phyloP scores from a whole-genome alignment of 345 rosid genomes.

The Kernera saxatilis region DNA sequence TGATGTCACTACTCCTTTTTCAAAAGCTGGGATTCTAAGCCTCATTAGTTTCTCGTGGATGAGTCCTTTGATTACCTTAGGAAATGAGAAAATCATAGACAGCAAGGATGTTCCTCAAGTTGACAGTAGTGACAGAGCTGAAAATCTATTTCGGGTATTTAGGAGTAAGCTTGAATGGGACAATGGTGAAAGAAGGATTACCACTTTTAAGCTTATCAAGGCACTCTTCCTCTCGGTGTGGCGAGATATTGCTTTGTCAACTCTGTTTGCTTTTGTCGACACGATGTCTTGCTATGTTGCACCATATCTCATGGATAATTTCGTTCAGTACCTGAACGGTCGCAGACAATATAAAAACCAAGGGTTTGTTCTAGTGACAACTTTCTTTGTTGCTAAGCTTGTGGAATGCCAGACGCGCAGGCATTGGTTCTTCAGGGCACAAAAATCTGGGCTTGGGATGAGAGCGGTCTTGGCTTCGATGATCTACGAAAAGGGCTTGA shows the following conservation, averaged over 20 bases:
- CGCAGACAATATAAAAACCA: slow-evolving; percentile 30
- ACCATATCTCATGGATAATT: slow-evolving; percentile 41
- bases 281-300: slow-evolving; percentile 38
- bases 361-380: slow-evolving; percentile 41
- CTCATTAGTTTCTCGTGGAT: slow-evolving; percentile 44
- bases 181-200: slow-evolving; percentile 29
- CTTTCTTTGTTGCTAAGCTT: slow-evolving; percentile 46
- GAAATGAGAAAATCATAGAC: slow-evolving; percentile 39
- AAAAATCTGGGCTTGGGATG: slow-evolving; percentile 39
- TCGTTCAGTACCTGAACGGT: slow-evolving; percentile 49
- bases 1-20: slow-evolving; percentile 27
- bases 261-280: slow-evolving; percentile 25
- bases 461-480: slow-evolving; percentile 43
- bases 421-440: slow-evolving; percentile 41
- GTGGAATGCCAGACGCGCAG: slow-evolving; percentile 51
- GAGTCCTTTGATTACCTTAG: slow-evolving; percentile 33
- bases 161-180: slow-evolving; percentile 32
- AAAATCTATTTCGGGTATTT: slow-evolving; percentile 22
- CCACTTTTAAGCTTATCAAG: slow-evolving; percentile 33
- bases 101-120: slow-evolving; percentile 45
- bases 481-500: slow-evolving; percentile 51
- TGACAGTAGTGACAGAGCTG: slow-evolving; percentile 31
- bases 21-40: slow-evolving; percentile 40
- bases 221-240: slow-evolving; percentile 32
- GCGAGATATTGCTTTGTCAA: slow-evolving; percentile 33